Conservation (phyloP, 73 alveolate genomes). For the Loxodes magnus region DNA sequence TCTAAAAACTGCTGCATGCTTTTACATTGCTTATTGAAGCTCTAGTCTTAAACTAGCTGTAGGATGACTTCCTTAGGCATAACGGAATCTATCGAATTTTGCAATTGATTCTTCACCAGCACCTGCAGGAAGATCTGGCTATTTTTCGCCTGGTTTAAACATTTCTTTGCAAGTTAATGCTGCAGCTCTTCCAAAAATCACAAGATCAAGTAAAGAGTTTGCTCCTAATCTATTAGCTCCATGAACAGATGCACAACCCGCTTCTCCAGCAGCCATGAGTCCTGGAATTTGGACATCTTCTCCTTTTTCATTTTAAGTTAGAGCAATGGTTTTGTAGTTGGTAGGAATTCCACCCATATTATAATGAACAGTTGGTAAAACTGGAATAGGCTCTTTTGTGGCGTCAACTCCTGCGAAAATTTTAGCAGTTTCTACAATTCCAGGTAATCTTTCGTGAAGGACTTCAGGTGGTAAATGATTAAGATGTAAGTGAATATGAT, state of each 20-base stretch:
- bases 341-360: conserved; percentile 99
- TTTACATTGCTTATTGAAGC: conserved; percentile 75
- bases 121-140: conserved; percentile 54
- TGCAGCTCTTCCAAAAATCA: conserved; percentile 92
- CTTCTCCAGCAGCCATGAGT: conserved; percentile 96
- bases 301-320: conserved; percentile 52
- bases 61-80: conserved; percentile 65
- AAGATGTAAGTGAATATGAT: conserved; percentile 77
- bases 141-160: conserved; percentile 66
- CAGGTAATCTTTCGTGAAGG: conserved; percentile 86
- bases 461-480: conserved; percentile 87
- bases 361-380: conserved; percentile 97
- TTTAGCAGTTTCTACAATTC: conserved; percentile 89
- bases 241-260: conserved; percentile 97
- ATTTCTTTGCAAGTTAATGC: conserved; percentile 54
- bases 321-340: conserved; percentile 81
- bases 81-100: conserved; percentile 73
- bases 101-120: conserved; percentile 90
- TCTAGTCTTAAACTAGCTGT: conserved; percentile 73
- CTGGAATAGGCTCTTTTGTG: conserved; percentile 93
- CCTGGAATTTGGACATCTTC: conserved; percentile 80
- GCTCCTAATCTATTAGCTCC: conserved; percentile 99
- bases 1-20: conserved; percentile 80
- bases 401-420: conserved; percentile 95
- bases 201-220: conserved; percentile 94